Base-by-base conservation (phyloP, 1,139 yeast genomes). In the Suhomyces terraborum region DNA sequence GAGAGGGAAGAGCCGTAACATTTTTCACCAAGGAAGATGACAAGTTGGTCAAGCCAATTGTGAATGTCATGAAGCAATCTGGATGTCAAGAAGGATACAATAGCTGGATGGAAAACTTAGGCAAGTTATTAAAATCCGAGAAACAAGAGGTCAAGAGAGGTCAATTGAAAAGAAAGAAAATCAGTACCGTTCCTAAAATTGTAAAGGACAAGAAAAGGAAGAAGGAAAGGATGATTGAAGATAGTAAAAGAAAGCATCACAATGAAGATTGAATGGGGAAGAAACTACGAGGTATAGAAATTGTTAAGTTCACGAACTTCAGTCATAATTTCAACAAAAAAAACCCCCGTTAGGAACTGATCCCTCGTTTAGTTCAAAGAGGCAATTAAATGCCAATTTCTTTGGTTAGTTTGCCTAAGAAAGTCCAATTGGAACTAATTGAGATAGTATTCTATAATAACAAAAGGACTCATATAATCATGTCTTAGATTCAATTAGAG, bases 61-160 rank as follows among this genome's bases (percentile, higher is more conserved):
- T 91, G 30, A 93, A 91, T 58, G 98, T 93, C 12, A 93, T 93
- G 96, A 85, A 86, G 55, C 96, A 89, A 61, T 85, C 95, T 51
- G 96, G 96, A 2, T 77, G 87, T 46, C 76, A 77, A 29, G 74
- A 73, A 17, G 81, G 80, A 3, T 73, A 78, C 45, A 82, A 88
- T 35, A 80, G 69, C 24, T 93, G 98, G 98, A 81, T 94, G 87
- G 78, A 81, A 38, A 75, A 79, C 43, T 65, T 88, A 63, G 73
- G 83, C n/a, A 87, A 87, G 58, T 68, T 89, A 49, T 69, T 80
- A 8, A 80, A 80, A 56, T 77, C 73, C 41, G 84, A 86, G 38
- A 88, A 86, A 72, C 75, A 82, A 52, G 58, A 67, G 39, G 67
- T 87, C 45, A 85, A 83, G 61, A 73, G 70, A 42, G 75, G 79